Evolutionary conservation across 169 alveolate genomes (phyloP), one percentile per base, ranked within the genome.

Genomic region (Eimeria necatrix): DNA sequence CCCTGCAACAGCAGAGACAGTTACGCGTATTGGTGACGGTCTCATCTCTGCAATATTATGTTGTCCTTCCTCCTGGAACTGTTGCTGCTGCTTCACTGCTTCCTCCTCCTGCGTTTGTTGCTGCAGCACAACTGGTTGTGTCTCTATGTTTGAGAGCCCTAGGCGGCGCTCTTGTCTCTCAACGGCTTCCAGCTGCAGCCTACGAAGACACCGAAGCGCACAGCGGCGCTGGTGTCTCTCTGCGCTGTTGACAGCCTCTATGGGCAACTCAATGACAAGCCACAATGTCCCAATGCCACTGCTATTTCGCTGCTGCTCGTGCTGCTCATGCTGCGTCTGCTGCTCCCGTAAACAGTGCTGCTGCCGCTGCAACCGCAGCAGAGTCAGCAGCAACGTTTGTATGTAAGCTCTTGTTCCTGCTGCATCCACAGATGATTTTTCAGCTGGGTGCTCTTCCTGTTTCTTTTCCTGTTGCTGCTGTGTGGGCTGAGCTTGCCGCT

Each of bases 161-260:
- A 68, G 46, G 46, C 80, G 80, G 48, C 22, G 46, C 32, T 18
- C 80, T 24, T 68, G 80, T 24, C 26, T 68, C 32, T 68, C 48
- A 10, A 68, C 49, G 14, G 46, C 80, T 32, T 20, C 48, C 46
- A 20, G 80, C 46, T 68, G 80, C 80, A 9, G 80, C 46, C 12
- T 68, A 32, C 80, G 80, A 48, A 68, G 80, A 24, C 4, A 68
- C 48, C 49, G 46, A 4, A 68, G 46, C 18, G 80, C 80, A 24
- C 80, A 68, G 5, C 88, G 88, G 26, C 88, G 60, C 41, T 78
- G 88, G 64, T 78, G 88, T 48, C 64, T 78, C 68, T 78, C 88
- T 3, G 88, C 68, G 88, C 88, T 78, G 88, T 26, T 78, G 10
- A 78, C 41, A 10, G 68, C 88, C 4, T 3, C 41, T 2, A 78